Evolutionary conservation across 768 basidiomycete species (phyloP), one percentile per base, ranked within the genome.

Genomic region (Lactarius evosmus): DNA sequence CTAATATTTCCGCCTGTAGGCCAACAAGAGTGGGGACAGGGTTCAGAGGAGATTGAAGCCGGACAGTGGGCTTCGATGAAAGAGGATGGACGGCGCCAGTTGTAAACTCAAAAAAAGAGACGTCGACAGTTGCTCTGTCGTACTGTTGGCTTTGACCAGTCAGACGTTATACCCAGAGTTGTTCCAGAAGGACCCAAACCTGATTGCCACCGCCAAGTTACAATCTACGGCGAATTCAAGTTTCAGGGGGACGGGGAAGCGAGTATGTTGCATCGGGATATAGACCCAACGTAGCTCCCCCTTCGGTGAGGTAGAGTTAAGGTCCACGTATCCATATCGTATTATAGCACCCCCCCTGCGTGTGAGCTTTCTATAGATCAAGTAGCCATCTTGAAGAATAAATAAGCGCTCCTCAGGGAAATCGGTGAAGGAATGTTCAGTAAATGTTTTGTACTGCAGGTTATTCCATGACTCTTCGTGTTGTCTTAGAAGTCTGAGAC

Each of bases 291-390:
- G 22, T 22, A 60, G n/a, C 4, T 49, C 34, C 30, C 60, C 36
- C 1, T 64, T 17, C 12, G 58, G 46, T 11, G 36, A 17, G 17
- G 46, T 36, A 16, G 58, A 55, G 19, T 30, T 27, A 17, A 64
- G 63, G 49, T 64, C 63, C 9, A 56, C 58, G 19, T 64, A 64
- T 49, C 63, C 58, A 9, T 64, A 64, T n/a, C 17, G 58, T 9
- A 49, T 25, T 7, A 12, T 1, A 25, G 22, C 9, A 12, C 6
- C 12, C 12, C 25, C 46, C 12, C 8, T 12, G 11, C 0, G 22
- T 46, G 11, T 25, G 22, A n/a, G 4, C 11, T 12, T 22, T 46
- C 11, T 11, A 49, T 49, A 52, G 51, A 32, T 52, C 30, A 52
- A 52, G 30, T 52, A 52, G 51, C 51, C 51, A 32, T 52, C 51